Evolutionary conservation across 1,284 basidiomycete species (phyloP).

Genomic region (Fistulinella staudtii): DNA sequence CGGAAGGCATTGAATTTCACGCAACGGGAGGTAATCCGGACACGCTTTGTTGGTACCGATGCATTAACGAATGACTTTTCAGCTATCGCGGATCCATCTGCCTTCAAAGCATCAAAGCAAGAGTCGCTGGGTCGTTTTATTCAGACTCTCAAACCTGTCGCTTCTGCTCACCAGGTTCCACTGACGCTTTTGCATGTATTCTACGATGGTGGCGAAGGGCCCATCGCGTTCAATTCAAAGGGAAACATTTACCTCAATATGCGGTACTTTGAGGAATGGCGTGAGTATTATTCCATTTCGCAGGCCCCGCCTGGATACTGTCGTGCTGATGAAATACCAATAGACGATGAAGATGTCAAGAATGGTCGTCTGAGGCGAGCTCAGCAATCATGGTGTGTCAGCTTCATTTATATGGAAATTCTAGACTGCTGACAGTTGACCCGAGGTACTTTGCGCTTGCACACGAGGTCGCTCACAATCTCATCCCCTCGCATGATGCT

Average conservation of each 20-base stretch:
- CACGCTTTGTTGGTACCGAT: neutral
- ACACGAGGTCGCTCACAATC: slow-evolving; percentile 86
- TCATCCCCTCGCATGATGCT: slow-evolving; percentile 70
- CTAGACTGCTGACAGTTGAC: too few relatives aligned
- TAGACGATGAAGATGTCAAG: neutral
- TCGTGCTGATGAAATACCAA: too few relatives aligned
- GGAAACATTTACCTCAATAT: slow-evolving; percentile 90
- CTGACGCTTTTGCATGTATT: slow-evolving; percentile 47
- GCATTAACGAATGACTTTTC: neutral
- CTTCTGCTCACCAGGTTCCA: neutral
- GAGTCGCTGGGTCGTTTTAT: neutral
- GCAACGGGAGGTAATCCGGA: neutral
- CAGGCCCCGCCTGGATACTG: too few relatives aligned
- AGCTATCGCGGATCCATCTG: neutral
- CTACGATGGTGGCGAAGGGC: slow-evolving; percentile 74
- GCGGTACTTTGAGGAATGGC: slow-evolving; percentile 80
- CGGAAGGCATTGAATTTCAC: neutral
- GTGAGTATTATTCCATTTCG: too few relatives aligned
- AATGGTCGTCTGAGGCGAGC: slow-evolving; percentile 57
- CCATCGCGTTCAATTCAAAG: slow-evolving; percentile 92
- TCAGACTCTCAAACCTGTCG: neutral
- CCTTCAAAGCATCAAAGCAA: neutral
- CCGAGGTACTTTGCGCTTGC: slow-evolving; percentile 83
- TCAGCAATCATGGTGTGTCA: slow-evolving; percentile 73
- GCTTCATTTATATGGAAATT: neutral